These are phyloP conservation scores for Calcarisporium arbuscula DNA, from an alignment of 2,329 filamentous ascomycete species.

Conservation along the genomic window DNA sequence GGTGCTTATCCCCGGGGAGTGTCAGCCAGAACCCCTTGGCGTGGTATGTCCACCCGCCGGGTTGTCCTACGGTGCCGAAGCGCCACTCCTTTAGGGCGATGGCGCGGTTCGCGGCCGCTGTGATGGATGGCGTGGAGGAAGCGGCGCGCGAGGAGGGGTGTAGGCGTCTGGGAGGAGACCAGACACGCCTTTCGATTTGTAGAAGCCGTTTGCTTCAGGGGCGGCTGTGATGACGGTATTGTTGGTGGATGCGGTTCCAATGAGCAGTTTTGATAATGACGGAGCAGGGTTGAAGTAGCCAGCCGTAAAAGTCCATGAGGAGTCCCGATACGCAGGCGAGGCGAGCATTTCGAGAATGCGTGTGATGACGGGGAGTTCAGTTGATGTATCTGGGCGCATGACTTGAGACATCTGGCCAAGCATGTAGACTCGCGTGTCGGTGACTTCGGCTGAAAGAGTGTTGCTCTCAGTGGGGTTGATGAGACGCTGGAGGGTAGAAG, in stretches of 20 bases:
- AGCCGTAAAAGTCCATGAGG: slow-evolving; percentile 92
- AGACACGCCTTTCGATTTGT: slow-evolving; percentile 77
- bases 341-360: slow-evolving; percentile 66
- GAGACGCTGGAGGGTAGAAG: slow-evolving; percentile 58
- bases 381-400: slow-evolving; percentile 72
- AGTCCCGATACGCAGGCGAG: slow-evolving; percentile 54
- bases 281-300: slow-evolving; percentile 98
- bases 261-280: slow-evolving; percentile 70
- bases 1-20: slow-evolving; percentile 56
- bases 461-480: too few relatives aligned
- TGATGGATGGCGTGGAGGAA: slow-evolving; percentile 61
- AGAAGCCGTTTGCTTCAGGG: slow-evolving; percentile 93
- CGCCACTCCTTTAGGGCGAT: slow-evolving; percentile 85
- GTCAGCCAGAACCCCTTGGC: slow-evolving; percentile 94
- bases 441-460: slow-evolving; percentile 43
- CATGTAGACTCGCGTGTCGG: slow-evolving; percentile 74
- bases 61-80: slow-evolving; percentile 70
- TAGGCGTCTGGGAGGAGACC: slow-evolving; percentile 90
- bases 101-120: slow-evolving; percentile 39
- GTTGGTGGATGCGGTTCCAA: slow-evolving; percentile 60
- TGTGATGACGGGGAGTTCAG: slow-evolving; percentile 78
- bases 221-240: slow-evolving; percentile 90
- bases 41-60: slow-evolving; percentile 93
- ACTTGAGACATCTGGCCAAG: slow-evolving; percentile 84
- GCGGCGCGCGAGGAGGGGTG: slow-evolving; percentile 73